Evolutionary conservation across 495 filamentous ascomycete genomes (phyloP).

Genomic region (Tetracladium marchalianum): DNA sequence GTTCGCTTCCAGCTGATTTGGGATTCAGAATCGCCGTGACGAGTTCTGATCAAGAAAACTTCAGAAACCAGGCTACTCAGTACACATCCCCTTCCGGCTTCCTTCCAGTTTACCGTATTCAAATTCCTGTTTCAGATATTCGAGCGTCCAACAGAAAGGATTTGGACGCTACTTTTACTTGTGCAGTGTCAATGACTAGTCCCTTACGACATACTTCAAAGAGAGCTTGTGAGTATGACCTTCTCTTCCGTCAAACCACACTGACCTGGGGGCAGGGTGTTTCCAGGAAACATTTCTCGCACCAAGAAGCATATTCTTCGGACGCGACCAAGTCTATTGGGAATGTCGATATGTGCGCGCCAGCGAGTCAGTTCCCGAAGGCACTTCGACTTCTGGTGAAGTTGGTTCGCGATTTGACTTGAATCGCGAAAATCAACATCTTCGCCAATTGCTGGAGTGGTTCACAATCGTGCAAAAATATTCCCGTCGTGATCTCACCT

Average conservation of each 20-base stretch:
- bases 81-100: too few species aligned
- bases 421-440: background rate
- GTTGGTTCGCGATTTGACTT: background rate
- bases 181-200: background rate
- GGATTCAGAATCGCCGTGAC: background rate
- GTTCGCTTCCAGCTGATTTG: background rate
- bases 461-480: background rate
- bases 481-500: background rate
- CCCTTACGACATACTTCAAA: too few species aligned
- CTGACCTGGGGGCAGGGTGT: conserved; percentile 18
- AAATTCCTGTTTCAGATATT: too few species aligned
- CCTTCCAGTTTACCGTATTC: too few species aligned
- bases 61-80: background rate
- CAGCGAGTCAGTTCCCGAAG: background rate
- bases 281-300: conserved; percentile 25
- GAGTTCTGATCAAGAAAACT: background rate
- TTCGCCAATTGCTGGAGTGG: background rate
- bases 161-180: background rate
- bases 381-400: background rate
- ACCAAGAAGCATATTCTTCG: conserved; percentile 17
- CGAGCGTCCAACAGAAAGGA: too few species aligned
- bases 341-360: conserved; percentile 12
- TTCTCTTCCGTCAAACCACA: background rate
- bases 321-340: conserved; percentile 19
- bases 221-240: too few species aligned